Base-by-base conservation (phyloP, 176 grass and related monocot genomes). In the Oryza longistaminata region DNA sequence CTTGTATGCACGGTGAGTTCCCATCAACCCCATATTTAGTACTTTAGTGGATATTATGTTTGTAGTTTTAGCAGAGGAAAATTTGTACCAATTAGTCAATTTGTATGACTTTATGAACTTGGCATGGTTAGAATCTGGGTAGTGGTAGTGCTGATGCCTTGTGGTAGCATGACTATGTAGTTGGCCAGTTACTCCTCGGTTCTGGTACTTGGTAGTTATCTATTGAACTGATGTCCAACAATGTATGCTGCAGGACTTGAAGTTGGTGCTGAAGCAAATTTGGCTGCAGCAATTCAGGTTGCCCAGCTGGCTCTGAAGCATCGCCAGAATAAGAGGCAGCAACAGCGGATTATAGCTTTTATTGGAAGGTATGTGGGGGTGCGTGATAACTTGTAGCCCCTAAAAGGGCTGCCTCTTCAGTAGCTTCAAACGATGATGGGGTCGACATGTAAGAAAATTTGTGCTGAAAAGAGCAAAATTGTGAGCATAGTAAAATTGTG, bases 241-340 rank as follows among this genome's bases (percentile, higher is more conserved):
- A 88, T 76, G 5, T 70, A 50, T 44, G 33, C 3, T 85, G 27
- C 83, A 99, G 97, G 93, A 22, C 52, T 99, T 81, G 93, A 96
- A 89, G 87, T 99, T 86, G 93, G 97, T 31, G 97, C 88, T 64
- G 97, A 99, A 86, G 82, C 88, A 43, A 94, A 99, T 86, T 86
- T 99, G 86, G 86, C 93, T 39, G 90, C 91, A 3, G 93, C 92
- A 46, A 96, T 99, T 60, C 97, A 99, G 87, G 88, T 99, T 66
- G 97, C 97, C 74, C 97, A 99, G 65, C 86, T 99, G 76, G 93
- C 97, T 1, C 90, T 99, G 14, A 99, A 99, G 82, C 97, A 99
- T 73, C 91, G 97, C 66, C 97, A 99, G 84, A 99, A 99, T 74
- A 99, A 99, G 89, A 99, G 90, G 81, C 97, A 99, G 39, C 93